phyloP scores from a whole-genome alignment of 1,139 yeast genomes.

The Debaryomyces singareniensis region DNA sequence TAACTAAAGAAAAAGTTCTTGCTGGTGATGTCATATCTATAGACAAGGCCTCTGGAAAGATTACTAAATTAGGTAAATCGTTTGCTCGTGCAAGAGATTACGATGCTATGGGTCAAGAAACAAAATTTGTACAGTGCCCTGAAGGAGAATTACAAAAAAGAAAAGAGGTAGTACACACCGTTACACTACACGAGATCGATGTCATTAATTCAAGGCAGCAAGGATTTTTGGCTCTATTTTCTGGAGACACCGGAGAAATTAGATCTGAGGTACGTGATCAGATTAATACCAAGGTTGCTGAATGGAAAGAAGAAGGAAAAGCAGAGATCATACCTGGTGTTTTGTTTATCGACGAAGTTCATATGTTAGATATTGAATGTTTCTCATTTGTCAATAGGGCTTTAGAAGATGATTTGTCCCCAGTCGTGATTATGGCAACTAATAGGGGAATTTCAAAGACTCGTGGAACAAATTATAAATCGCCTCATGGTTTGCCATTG shows the following conservation, averaged over 20 bases:
- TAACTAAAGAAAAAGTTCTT: slow-evolving; percentile 88
- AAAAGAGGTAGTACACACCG: slow-evolving; percentile 93
- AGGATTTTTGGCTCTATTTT: slow-evolving; percentile 91
- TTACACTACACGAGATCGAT: slow-evolving; percentile 94
- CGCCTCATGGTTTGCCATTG: slow-evolving; percentile 95
- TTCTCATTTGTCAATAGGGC: slow-evolving; percentile 95
- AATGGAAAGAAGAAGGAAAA: slow-evolving; percentile 99
- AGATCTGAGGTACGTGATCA: slow-evolving; percentile 95
- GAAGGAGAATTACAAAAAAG: slow-evolving; percentile 97
- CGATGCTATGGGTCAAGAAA: slow-evolving; percentile 99
- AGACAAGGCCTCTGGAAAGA: slow-evolving; percentile 93
- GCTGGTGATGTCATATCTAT: slow-evolving; percentile 97
- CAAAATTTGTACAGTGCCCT: slow-evolving; percentile 96
- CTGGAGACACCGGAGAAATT: slow-evolving; percentile 98
- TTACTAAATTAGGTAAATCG: slow-evolving; percentile 90
- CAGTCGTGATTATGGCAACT: slow-evolving; percentile 97
- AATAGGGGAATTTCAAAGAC: slow-evolving; percentile 91
- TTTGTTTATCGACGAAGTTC: slow-evolving; percentile 94
- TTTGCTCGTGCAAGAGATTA: slow-evolving; percentile 95
- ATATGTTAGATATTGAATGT: slow-evolving; percentile 97
- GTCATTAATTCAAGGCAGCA: slow-evolving; percentile 97
- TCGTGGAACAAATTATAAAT: slow-evolving; percentile 87
- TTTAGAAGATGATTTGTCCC: slow-evolving; percentile 92
- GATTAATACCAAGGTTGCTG: slow-evolving; percentile 93
- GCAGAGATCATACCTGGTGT: slow-evolving; percentile 99